These are phyloP conservation scores for Colletotrichum phormii DNA, from an alignment of 2,329 filamentous ascomycete genomes.

Conservation along the genomic window DNA sequence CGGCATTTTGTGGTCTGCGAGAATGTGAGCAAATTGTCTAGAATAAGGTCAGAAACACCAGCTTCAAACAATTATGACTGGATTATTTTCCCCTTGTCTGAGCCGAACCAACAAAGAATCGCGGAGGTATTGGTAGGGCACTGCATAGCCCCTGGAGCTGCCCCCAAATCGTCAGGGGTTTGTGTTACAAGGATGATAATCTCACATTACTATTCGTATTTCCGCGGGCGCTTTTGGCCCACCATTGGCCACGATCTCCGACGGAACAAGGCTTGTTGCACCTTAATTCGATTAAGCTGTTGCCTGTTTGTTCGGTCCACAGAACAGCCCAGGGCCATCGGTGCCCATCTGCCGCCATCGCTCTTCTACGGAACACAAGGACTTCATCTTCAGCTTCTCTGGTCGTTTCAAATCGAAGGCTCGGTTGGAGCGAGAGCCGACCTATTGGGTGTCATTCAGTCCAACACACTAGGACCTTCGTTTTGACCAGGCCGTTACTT, in stretches of 20 bases:
- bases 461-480: background rate
- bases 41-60: background rate
- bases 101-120: background rate
- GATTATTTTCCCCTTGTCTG: background rate
- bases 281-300: constrained; percentile 1
- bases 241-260: background rate
- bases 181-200: background rate
- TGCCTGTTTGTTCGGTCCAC: constrained; percentile 4
- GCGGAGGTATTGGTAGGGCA: background rate
- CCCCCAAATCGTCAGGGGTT: background rate
- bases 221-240: background rate
- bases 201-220: background rate
- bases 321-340: background rate
- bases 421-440: background rate
- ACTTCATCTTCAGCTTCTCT: background rate
- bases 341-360: no score
- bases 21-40: background rate
- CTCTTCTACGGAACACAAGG: no score
- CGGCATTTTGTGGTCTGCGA: background rate
- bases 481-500: background rate
- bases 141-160: background rate
- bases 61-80: background rate
- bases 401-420: no score
- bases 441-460: background rate
- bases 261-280: background rate